Evolutionary conservation across 441 rosid species (phyloP).

Genomic region (Pelargonium cotyledonis): DNA sequence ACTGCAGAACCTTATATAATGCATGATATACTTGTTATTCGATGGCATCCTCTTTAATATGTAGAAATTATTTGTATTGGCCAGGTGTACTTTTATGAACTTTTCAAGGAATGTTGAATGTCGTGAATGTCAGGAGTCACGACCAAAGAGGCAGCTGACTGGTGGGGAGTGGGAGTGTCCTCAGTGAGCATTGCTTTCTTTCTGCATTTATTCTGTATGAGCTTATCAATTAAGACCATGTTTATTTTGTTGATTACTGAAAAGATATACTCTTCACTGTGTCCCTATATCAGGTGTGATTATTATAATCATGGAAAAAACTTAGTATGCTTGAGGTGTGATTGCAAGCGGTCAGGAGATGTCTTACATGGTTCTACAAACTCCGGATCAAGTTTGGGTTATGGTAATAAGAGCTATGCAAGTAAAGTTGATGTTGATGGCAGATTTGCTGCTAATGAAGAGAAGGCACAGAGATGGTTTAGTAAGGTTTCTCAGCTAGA

Average conservation of each 20-base stretch:
- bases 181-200: constrained; percentile 52
- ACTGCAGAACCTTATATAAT: background rate
- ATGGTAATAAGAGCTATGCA: constrained; percentile 24
- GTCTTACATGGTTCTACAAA: constrained; percentile 23
- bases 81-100: constrained; percentile 90
- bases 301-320: constrained; percentile 71
- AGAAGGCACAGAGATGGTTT: constrained; percentile 72
- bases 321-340: constrained; percentile 84
- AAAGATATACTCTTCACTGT: constrained; percentile 3
- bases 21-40: background rate
- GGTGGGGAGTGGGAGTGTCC: constrained; percentile 98
- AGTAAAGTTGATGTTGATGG: constrained; percentile 39
- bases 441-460: constrained; percentile 66
- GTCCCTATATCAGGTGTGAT: constrained; percentile 56
- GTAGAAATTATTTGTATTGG: constrained; percentile 21
- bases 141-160: constrained; percentile 73
- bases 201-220: constrained; percentile 10
- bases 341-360: constrained; percentile 65
- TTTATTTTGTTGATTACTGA: constrained; percentile 5
- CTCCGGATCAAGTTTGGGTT: constrained; percentile 27
- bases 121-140: constrained; percentile 72
- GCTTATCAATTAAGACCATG: constrained; percentile 8
- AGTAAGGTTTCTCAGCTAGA: constrained; percentile 60
- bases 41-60: background rate
- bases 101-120: constrained; percentile 81